These are phyloP conservation scores for Salix purpurea DNA, from an alignment of 345 rosid species.

Conservation along the genomic window DNA sequence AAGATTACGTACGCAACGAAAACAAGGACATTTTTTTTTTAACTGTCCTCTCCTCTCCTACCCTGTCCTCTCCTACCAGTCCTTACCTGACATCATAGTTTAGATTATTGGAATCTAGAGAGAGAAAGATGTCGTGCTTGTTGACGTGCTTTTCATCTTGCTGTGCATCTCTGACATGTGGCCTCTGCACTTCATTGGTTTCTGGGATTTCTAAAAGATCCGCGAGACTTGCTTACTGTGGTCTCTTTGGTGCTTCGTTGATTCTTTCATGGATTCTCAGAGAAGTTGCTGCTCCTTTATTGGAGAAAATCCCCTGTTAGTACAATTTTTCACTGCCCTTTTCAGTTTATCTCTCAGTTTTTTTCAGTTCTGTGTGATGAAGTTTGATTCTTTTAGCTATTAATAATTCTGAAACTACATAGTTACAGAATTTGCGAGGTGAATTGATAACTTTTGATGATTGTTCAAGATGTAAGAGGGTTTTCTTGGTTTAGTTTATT, in stretches of 20 bases:
- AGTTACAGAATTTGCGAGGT: no score
- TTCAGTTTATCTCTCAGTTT: neutral
- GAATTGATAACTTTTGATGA: no score
- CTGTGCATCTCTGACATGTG: slow-evolving; percentile 77
- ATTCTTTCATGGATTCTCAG: slow-evolving; percentile 87
- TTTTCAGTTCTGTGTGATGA: neutral
- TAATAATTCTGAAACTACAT: no score
- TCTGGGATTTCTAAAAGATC: slow-evolving; percentile 77
- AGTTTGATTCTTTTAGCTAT: slow-evolving; percentile 9
- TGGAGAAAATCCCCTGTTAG: slow-evolving; percentile 73
- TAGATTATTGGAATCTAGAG: neutral
- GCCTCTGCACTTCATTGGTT: slow-evolving; percentile 83
- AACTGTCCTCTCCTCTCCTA: neutral
- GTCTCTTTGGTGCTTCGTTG: slow-evolving; percentile 82
- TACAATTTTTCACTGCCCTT: slow-evolving; percentile 2
- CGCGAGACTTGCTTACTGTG: slow-evolving; percentile 88
- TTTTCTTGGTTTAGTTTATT: neutral
- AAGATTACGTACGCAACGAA: neutral
- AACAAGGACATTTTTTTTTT: neutral
- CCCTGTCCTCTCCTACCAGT: slow-evolving; percentile 10
- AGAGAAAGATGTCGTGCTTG: slow-evolving; percentile 33
- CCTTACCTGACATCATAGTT: neutral
- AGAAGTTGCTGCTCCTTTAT: slow-evolving; percentile 71
- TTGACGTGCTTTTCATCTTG: slow-evolving; percentile 69
- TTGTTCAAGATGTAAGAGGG: neutral